Conservation (phyloP, 2,329 filamentous ascomycete genomes). For the Helotiales sp. region DNA sequence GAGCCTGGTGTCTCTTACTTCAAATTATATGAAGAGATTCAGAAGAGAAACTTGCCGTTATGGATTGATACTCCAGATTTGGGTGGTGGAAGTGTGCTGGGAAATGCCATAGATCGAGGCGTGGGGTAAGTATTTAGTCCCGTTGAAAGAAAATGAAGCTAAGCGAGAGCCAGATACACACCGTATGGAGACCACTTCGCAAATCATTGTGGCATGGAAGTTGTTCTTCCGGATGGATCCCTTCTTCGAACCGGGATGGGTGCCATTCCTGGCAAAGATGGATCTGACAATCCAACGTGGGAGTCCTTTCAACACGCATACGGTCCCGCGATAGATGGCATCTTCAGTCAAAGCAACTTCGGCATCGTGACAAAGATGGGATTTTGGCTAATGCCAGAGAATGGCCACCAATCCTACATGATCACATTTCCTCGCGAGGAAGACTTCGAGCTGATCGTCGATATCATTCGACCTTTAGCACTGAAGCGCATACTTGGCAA, state of each 20-base stretch:
- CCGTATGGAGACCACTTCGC: slow-evolving; percentile 52
- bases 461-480: slow-evolving; percentile 49
- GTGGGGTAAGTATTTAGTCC: no score
- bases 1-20: slow-evolving; percentile 61
- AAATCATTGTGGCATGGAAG: slow-evolving; percentile 49
- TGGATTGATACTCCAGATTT: slow-evolving; percentile 41
- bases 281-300: slow-evolving; percentile 47
- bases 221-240: slow-evolving; percentile 52
- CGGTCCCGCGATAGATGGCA: slow-evolving; percentile 49
- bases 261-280: slow-evolving; percentile 47
- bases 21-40: slow-evolving; percentile 54
- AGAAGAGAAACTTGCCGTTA: slow-evolving; percentile 25
- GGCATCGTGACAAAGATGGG: slow-evolving; percentile 62
- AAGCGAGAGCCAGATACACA: no score
- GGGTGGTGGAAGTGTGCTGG: slow-evolving; percentile 50
- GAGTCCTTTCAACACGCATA: slow-evolving; percentile 48
- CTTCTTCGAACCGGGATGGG: slow-evolving; percentile 54
- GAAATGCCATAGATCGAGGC: slow-evolving; percentile 52
- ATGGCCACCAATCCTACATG: slow-evolving; percentile 51
- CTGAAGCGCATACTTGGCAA: slow-evolving; percentile 40
- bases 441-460: slow-evolving; percentile 53
- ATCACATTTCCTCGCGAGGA: slow-evolving; percentile 55
- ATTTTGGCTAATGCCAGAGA: slow-evolving; percentile 58
- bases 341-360: slow-evolving; percentile 58
- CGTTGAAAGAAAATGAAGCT: no score